phyloP scores from a whole-genome alignment of 2,329 filamentous ascomycete species.

The Talaromyces rugulosus region DNA sequence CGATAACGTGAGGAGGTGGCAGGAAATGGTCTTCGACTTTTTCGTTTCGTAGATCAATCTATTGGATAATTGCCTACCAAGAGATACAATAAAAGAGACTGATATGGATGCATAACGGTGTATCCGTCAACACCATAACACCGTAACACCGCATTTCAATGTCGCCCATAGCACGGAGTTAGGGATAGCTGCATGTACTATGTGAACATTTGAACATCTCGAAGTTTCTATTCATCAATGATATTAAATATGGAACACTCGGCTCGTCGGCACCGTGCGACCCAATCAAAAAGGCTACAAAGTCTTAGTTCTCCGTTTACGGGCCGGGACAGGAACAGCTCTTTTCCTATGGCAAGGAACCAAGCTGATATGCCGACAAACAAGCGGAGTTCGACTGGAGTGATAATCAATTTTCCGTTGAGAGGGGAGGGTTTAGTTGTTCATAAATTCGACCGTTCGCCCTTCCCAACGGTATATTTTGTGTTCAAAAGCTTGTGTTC shows the following conservation, averaged over 20 bases:
- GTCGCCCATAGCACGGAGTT: background rate
- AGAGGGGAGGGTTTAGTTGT: background rate
- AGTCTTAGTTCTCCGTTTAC: background rate
- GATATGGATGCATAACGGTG: background rate
- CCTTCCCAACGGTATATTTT: background rate
- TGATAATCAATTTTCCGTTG: background rate
- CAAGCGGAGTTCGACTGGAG: background rate
- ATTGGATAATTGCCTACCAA: too few species aligned
- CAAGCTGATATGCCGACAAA: background rate
- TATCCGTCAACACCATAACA: background rate
- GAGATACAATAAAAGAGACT: background rate
- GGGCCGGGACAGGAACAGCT: slow-evolving; percentile 9
- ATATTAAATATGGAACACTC: background rate
- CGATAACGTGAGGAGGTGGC: background rate
- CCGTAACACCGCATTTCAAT: background rate
- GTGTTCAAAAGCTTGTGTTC: background rate
- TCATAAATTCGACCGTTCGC: background rate
- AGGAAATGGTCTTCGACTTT: background rate
- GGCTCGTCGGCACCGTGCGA: background rate
- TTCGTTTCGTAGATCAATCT: background rate
- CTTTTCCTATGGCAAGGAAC: background rate
- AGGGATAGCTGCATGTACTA: background rate
- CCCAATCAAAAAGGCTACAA: background rate
- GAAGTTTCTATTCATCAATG: background rate
- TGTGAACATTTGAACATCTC: background rate